Conservation (phyloP, 177 flowering plant species). For the Vitis hybrid region DNA sequence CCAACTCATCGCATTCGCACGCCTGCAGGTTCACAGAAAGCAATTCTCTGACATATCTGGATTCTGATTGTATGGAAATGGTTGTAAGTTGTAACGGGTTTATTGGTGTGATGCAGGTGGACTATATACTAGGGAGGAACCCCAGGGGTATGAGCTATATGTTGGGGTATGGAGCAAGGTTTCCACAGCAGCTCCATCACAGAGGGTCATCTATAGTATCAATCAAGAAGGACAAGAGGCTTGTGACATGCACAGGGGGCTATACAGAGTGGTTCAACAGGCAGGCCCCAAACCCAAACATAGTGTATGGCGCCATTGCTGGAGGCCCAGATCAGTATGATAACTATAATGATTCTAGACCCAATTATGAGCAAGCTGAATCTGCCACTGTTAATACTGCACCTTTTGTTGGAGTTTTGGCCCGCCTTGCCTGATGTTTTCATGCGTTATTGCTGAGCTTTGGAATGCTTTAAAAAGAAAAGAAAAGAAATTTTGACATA, state of each 20-base stretch:
- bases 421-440: conserved; percentile 17
- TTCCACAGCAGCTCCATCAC: conserved; percentile 50
- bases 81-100: too few relatives aligned
- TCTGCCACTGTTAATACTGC: conserved; percentile 51
- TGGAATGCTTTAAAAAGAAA: too few relatives aligned
- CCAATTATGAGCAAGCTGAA: conserved; percentile 45
- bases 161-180: conserved; percentile 56
- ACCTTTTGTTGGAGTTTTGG: conserved; percentile 57
- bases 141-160: conserved; percentile 59
- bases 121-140: conserved; percentile 67
- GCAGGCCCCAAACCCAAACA: conserved; percentile 50
- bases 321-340: conserved; percentile 65
- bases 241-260: conserved; percentile 55
- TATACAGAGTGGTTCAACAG: conserved; percentile 42
- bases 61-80: too few relatives aligned
- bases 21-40: too few relatives aligned
- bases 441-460: too few relatives aligned
- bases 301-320: conserved; percentile 57
- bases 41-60: too few relatives aligned
- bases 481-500: too few relatives aligned
- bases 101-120: conserved; percentile 36
- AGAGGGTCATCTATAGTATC: conserved; percentile 51
- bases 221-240: conserved; percentile 25
- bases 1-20: too few relatives aligned
- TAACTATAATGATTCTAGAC: conserved; percentile 39